A percentile compares a stretch with the other conserved stretches of the same genome.
phyloP scores from a whole-genome alignment of 345 rosid species.

The Eucalyptus marginata region DNA sequence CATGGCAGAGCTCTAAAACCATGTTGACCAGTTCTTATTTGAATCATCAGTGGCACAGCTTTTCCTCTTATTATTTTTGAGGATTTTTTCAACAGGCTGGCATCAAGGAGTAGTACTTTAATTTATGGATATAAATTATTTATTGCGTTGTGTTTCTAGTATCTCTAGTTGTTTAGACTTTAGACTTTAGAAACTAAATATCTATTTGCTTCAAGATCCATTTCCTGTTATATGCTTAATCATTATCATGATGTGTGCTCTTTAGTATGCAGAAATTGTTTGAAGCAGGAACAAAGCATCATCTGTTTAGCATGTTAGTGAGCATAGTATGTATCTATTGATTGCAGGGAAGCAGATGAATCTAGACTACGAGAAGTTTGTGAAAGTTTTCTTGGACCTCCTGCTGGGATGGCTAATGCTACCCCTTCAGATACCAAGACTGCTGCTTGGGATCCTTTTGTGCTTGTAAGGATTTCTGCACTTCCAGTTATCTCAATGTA shows the following conservation, averaged over 20 bases:
- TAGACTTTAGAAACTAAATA: not conserved
- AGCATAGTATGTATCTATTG: not conserved
- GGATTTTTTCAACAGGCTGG: not conserved
- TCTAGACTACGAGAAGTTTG: constrained; percentile 91
- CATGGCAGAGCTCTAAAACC: not conserved
- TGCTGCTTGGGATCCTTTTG: constrained; percentile 81
- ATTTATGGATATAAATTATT: not conserved
- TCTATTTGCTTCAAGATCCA: not conserved
- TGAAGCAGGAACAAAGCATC: not conserved
- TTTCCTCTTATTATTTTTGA: not conserved
- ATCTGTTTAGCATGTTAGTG: not conserved
- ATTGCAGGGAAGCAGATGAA: constrained; percentile 89
- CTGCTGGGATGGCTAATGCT: constrained; percentile 73
- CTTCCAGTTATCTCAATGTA: not conserved
- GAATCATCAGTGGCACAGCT: not conserved
- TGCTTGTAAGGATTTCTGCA: constrained; percentile 46
- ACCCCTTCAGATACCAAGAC: constrained; percentile 28
- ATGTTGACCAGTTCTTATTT: not conserved
- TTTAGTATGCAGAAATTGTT: not conserved
- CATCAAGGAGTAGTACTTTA: not conserved
- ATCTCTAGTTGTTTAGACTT: not conserved
- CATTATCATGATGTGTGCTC: not conserved
- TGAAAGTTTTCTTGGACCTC: constrained; percentile 96
- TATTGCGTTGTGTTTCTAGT: not conserved
- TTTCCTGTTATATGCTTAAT: not conserved